Evolutionary conservation across 768 basidiomycete genomes (phyloP).

Genomic region (Holtermanniella nyarrowii): DNA sequence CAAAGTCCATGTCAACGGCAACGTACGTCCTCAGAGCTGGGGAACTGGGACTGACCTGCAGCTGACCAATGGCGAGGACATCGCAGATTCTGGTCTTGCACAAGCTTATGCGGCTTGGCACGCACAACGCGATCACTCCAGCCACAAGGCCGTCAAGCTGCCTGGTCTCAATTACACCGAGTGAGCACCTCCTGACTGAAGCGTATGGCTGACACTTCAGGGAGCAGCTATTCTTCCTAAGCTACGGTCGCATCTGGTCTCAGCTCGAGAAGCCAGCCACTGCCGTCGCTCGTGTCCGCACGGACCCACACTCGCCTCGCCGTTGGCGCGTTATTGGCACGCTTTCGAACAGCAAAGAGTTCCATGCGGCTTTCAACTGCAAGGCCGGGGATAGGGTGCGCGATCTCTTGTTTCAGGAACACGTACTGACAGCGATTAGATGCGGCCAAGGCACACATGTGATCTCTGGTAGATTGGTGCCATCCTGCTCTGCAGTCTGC

Average conservation of each 20-base stretch:
- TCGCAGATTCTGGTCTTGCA: conserved; percentile 39
- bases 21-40: too few species aligned
- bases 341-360: conserved; percentile 73
- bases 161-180: conserved; percentile 54
- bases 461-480: neutral
- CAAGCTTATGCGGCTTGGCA: conserved; percentile 83
- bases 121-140: conserved; percentile 47
- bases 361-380: conserved; percentile 78
- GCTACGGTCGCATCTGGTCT: conserved; percentile 81
- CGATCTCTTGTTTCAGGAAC: too few species aligned
- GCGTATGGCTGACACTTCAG: conserved; percentile 46
- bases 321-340: conserved; percentile 77
- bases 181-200: conserved; percentile 2
- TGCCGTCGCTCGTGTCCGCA: conserved; percentile 62
- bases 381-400: conserved; percentile 61
- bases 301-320: conserved; percentile 79
- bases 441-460: neutral
- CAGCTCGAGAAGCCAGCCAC: conserved; percentile 66
- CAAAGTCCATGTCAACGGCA: conserved; percentile 70
- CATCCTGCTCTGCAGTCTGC: too few species aligned
- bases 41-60: conserved; percentile 5
- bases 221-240: conserved; percentile 90
- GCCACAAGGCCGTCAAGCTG: conserved; percentile 55
- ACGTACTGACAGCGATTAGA: too few species aligned
- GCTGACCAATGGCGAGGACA: conserved; percentile 39